These are phyloP conservation scores for Globisporangium paroecandrum DNA, from an alignment of 352 stramenopile species.

Conservation along the genomic window DNA sequence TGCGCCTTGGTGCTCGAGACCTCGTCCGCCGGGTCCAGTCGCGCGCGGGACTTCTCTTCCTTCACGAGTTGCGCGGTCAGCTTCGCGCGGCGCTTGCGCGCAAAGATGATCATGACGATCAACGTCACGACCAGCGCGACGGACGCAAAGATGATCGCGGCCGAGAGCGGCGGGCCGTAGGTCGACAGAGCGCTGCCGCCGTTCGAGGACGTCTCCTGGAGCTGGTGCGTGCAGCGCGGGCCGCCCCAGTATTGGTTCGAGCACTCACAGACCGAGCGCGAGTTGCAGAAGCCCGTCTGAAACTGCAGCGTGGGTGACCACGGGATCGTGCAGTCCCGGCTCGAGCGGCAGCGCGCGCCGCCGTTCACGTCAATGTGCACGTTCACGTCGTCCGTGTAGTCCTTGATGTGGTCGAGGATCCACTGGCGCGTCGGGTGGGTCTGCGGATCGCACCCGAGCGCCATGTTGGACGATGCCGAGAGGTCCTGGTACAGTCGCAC, in stretches of 20 bases:
- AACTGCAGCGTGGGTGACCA: conserved; percentile 37
- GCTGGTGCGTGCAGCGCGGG: conserved; percentile 57
- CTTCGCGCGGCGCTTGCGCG: conserved; percentile 29
- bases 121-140: conserved; percentile 36
- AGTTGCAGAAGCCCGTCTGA: conserved; percentile 52
- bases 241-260: conserved; percentile 58
- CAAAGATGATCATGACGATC: conserved; percentile 41
- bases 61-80: conserved; percentile 26
- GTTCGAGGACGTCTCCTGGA: conserved; percentile 19
- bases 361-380: conserved; percentile 44
- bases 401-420: conserved; percentile 56
- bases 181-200: conserved; percentile 10
- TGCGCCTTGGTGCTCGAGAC: conserved; percentile 27
- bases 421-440: conserved; percentile 66
- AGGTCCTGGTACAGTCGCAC: conserved; percentile 72
- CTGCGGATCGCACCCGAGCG: conserved; percentile 49
- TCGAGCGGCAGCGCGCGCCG: conserved; percentile 45
- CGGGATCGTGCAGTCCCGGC: conserved; percentile 58
- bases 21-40: conserved; percentile 25
- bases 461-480: conserved; percentile 40
- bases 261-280: conserved; percentile 46
- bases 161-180: conserved; percentile 31
- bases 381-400: conserved; percentile 67
- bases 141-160: conserved; percentile 23
- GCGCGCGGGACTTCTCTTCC: conserved; percentile 37